These are phyloP conservation scores for Chenopodium album DNA, from an alignment of 148 eudicot species.

Conservation along the genomic window DNA sequence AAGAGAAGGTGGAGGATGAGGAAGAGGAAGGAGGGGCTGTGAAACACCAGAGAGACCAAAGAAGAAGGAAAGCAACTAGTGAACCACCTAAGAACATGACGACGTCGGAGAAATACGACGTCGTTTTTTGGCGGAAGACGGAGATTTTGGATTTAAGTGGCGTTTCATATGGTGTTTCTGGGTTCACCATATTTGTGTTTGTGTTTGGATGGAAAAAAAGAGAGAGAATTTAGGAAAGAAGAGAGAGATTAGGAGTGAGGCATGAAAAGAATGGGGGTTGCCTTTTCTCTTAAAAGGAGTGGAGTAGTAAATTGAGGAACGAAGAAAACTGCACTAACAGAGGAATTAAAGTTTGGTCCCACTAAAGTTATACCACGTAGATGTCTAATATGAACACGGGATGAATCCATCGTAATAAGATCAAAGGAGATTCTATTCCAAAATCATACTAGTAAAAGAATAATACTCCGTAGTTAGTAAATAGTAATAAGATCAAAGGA, in stretches of 20 bases:
- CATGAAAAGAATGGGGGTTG: not conserved
- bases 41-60: constrained; percentile 60
- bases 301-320: not conserved
- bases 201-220: not conserved
- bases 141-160: constrained; percentile 5
- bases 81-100: constrained; percentile 40
- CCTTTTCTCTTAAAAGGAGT: not conserved
- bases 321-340: not conserved
- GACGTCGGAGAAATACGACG: constrained; percentile 35
- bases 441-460: no score
- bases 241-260: not conserved
- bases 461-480: no score
- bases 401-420: no score
- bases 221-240: not conserved
- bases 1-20: constrained; percentile 25
- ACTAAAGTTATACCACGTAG: not conserved
- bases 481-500: no score
- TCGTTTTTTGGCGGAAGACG: constrained; percentile 21
- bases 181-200: not conserved
- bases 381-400: no score
- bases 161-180: constrained; percentile 8
- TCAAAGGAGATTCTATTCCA: no score
- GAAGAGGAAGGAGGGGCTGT: constrained; percentile 14
- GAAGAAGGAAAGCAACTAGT: constrained; percentile 39
- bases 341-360: not conserved